phyloP scores from a whole-genome alignment of 306 rosid genomes.

The Prunus campanulata region DNA sequence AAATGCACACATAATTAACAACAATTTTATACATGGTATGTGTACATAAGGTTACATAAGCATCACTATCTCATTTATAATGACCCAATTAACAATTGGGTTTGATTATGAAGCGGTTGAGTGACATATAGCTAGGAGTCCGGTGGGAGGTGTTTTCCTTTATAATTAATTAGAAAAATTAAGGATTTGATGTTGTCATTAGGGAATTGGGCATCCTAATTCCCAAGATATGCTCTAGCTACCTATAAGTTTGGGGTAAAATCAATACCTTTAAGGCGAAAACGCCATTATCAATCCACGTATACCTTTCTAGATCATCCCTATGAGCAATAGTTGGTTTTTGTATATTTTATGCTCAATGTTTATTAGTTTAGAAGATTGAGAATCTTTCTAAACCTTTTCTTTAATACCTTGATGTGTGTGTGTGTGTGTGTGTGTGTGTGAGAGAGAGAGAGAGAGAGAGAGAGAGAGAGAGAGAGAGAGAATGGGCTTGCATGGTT shows the following conservation, averaged over 20 bases:
- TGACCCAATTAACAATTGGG: not conserved
- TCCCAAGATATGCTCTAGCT: slow-evolving; percentile 24
- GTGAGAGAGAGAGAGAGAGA: not conserved
- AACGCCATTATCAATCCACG: slow-evolving; percentile 18
- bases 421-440: no score
- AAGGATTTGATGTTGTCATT: slow-evolving; percentile 20
- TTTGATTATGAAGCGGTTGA: not conserved
- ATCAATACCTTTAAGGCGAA: not conserved
- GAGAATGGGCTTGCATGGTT: not conserved
- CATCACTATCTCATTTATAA: not conserved
- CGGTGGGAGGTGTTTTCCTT: slow-evolving; percentile 12
- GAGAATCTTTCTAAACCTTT: slow-evolving; percentile 12
- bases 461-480: not conserved
- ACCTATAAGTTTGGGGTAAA: slow-evolving; percentile 12
- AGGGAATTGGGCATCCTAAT: slow-evolving; percentile 16
- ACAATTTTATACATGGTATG: not conserved
- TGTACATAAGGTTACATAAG: not conserved
- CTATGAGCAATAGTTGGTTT: not conserved
- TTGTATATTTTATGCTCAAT: slow-evolving; percentile 3
- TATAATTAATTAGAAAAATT: not conserved
- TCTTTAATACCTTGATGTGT: not conserved
- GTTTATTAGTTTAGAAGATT: not conserved
- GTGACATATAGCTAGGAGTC: slow-evolving; percentile 1
- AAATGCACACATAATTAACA: not conserved
- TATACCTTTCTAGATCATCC: not conserved